Evolutionary conservation across 2,329 filamentous ascomycete genomes (phyloP).

Genomic region (Ramichloridium luteum): DNA sequence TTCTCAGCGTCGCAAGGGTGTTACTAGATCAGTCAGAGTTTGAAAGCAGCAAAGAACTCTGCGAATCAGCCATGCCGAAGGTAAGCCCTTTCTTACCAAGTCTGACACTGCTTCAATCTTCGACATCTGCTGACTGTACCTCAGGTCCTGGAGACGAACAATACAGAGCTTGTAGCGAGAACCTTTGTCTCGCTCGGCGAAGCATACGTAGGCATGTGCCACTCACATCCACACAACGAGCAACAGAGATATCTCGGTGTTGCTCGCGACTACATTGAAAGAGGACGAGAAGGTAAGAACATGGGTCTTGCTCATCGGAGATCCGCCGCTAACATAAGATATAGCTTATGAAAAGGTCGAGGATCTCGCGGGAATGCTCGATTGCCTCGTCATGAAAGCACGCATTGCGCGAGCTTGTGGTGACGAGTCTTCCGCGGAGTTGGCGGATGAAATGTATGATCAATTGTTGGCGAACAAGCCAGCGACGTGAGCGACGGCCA

Average conservation of each 20-base stretch:
- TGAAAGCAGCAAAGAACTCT: conserved; percentile 49
- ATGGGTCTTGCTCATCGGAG: neutral
- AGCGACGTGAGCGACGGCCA: too few species aligned
- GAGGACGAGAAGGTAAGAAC: conserved; percentile 23
- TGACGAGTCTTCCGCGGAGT: conserved; percentile 31
- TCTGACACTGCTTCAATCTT: neutral
- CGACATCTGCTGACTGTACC: conserved; percentile 3
- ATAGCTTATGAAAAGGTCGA: conserved; percentile 53
- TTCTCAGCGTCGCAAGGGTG: conserved; percentile 54
- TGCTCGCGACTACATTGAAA: conserved; percentile 20
- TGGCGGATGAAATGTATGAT: conserved; percentile 15
- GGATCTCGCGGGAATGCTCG: conserved; percentile 58
- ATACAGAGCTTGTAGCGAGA: conserved; percentile 48
- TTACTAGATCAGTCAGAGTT: conserved; percentile 61
- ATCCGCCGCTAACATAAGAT: neutral
- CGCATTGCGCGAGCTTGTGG: conserved; percentile 60
- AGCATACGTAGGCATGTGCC: conserved; percentile 54
- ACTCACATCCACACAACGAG: conserved; percentile 9
- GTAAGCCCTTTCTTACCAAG: too few species aligned
- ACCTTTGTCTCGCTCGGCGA: conserved; percentile 64
- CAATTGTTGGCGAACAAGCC: conserved; percentile 9
- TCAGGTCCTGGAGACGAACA: conserved; percentile 52
- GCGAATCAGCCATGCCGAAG: conserved; percentile 61
- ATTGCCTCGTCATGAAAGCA: conserved; percentile 72
- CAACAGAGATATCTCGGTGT: conserved; percentile 15